A percentile compares a stretch with the other conserved stretches of the same genome.
Evolutionary conservation across 257 asterid species (phyloP).

Genomic region (Lithospermum erythrorhizon): DNA sequence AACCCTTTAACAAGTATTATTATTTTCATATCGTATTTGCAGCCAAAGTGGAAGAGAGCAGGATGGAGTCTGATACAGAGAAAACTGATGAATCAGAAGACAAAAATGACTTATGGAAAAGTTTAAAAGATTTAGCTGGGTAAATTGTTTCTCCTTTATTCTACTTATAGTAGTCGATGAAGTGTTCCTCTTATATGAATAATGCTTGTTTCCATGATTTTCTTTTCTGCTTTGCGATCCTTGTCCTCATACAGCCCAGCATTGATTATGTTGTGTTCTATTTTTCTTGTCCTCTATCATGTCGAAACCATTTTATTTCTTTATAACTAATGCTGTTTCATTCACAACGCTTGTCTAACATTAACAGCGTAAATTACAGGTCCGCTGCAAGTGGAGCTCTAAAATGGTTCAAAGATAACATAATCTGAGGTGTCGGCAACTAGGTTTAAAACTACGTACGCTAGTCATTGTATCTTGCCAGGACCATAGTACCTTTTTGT

Average conservation of each 20-base stretch:
- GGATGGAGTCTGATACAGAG: conserved; percentile 27
- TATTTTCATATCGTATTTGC: conserved; percentile 14
- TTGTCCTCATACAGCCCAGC: background rate
- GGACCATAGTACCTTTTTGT: background rate
- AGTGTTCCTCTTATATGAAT: background rate
- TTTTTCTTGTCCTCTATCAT: background rate
- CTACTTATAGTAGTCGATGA: background rate
- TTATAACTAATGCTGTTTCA: too few species aligned
- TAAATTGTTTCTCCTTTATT: conserved; percentile 20
- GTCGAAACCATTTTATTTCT: background rate
- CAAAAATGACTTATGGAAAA: conserved; percentile 53
- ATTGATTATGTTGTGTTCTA: background rate
- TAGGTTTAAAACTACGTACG: background rate
- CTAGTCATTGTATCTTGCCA: background rate
- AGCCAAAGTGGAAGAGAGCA: conserved; percentile 39
- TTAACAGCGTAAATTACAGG: conserved; percentile 28
- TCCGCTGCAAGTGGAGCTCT: conserved; percentile 56
- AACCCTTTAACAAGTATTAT: background rate
- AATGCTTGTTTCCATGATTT: background rate
- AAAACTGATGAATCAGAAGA: conserved; percentile 43
- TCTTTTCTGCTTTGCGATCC: background rate
- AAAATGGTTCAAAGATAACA: conserved; percentile 69
- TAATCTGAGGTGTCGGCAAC: conserved; percentile 12
- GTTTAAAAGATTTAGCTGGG: conserved; percentile 79
- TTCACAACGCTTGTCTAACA: background rate